These are phyloP conservation scores for Hemisphaericaspora nanyangensis DNA, from an alignment of 805 yeast species.

Conservation along the genomic window DNA sequence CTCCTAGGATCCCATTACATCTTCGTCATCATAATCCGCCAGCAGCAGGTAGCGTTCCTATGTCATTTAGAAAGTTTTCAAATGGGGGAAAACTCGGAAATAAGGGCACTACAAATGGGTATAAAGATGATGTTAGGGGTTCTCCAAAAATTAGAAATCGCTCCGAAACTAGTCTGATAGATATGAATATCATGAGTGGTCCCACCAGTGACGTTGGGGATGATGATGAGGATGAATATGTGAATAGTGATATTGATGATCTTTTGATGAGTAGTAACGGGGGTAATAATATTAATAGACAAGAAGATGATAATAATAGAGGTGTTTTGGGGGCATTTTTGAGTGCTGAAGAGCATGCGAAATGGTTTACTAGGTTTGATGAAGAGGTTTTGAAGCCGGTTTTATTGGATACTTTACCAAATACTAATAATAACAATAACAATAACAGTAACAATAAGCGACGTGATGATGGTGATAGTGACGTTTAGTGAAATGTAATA, in stretches of 20 bases:
- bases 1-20: slow-evolving; percentile 41
- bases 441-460: slow-evolving; percentile 4
- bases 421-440: slow-evolving; percentile 10
- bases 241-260: slow-evolving; percentile 38
- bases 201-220: slow-evolving; percentile 1
- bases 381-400: slow-evolving; percentile 93
- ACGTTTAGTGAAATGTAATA: no score
- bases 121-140: slow-evolving; percentile 1
- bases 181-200: not conserved
- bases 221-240: slow-evolving; percentile 18
- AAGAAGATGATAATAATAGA: slow-evolving; percentile 8
- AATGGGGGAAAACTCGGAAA: slow-evolving; percentile 4
- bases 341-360: slow-evolving; percentile 68
- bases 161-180: slow-evolving; percentile 6
- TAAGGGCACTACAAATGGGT: not conserved
- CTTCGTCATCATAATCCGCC: slow-evolving; percentile 4
- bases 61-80: slow-evolving; percentile 16
- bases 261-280: slow-evolving; percentile 12
- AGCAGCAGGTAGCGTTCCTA: slow-evolving; percentile 5
- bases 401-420: slow-evolving; percentile 59
- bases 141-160: slow-evolving; percentile 1
- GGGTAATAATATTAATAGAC: slow-evolving; percentile 5
- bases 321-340: slow-evolving; percentile 41
- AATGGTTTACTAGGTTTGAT: slow-evolving; percentile 92
- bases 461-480: not conserved